Evolutionary conservation across 805 yeast genomes (phyloP).

Genomic region (Metschnikowia henanensis): DNA sequence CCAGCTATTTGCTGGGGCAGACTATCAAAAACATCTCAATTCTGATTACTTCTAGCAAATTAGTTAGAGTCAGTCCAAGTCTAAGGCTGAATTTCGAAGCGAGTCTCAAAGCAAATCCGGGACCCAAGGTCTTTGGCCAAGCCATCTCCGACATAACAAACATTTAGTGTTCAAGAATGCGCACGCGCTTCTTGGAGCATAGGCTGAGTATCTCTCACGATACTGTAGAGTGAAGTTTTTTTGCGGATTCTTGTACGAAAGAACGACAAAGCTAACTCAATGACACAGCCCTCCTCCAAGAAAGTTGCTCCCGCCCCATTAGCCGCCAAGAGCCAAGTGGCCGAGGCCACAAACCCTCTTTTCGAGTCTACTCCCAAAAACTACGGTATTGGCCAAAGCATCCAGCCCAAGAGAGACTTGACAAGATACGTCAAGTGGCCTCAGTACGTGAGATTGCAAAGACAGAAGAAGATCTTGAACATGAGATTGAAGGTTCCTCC

Average conservation of each 20-base stretch:
- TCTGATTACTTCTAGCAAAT: too few species aligned
- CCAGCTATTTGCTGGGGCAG: too few species aligned
- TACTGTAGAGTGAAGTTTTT: constrained; percentile 40
- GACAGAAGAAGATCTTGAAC: constrained; percentile 96
- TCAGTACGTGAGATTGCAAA: constrained; percentile 95
- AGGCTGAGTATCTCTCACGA: constrained; percentile 42
- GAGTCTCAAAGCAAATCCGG: too few species aligned
- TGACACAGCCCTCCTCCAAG: constrained; percentile 56
- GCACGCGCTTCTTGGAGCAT: constrained; percentile 42
- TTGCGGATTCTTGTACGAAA: constrained; percentile 18
- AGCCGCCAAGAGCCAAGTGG: background rate
- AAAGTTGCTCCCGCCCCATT: constrained; percentile 47
- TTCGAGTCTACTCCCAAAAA: constrained; percentile 85
- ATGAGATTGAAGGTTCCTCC: constrained; percentile 99
- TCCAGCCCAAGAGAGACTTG: constrained; percentile 96
- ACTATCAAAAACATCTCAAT: too few species aligned
- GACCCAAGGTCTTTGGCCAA: constrained; percentile 9
- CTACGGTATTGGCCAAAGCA: constrained; percentile 95
- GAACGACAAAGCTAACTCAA: constrained; percentile 37
- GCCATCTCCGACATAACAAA: constrained; percentile 9
- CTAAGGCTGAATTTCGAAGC: too few species aligned
- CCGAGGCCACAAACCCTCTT: constrained; percentile 26
- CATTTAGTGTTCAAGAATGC: constrained; percentile 22
- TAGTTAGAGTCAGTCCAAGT: too few species aligned
- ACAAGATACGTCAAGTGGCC: constrained; percentile 99